Evolutionary conservation across 768 basidiomycete species (phyloP), one percentile per base, ranked within the genome.

Genomic region (Suillus hirtellus): DNA sequence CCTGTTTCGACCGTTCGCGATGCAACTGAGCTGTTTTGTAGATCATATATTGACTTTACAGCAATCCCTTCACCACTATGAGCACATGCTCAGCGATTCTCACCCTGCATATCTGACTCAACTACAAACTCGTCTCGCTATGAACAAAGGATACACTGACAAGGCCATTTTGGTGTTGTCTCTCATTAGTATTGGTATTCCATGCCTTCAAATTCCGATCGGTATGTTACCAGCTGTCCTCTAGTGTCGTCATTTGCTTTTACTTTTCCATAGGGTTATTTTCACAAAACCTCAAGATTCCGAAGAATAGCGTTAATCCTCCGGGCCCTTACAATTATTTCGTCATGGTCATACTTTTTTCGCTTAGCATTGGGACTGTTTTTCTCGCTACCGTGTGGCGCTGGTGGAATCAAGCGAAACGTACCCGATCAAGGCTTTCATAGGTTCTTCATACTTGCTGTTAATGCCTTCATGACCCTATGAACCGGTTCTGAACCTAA

Each of bases 31-130:
- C 63, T 62, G 2, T 55, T 60, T 21, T 49, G 37, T 56, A 95
- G 95, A 98, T 75, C 96, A 98, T 72, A 94, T 97, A 67, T 74
- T 95, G 27, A 88, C 92, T 3, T 78, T 98, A 62, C 93, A 96
- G 69, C 89, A 93, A 69, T 85, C 92, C 1, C 82, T 98, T 62
- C 82, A 78, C 12, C 90, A 96, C 75, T 93, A 92, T 76, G 95
- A 98, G 71, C 89, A 89, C 37, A 89, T 95, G 77, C 81, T 98
- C 56, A 88, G 89, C 66, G 89, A 96, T 67, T 90, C 91, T 19
- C 93, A 96, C 68, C 93, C 93, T 0, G 88, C 88, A 2, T 96
- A 96, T 73, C 78, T 96, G 7, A 85, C 89, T 14, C 88, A 94
- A 61, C 83, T 98, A 6, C 84, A 88, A 8, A 77, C 89, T 1